phyloP scores from a whole-genome alignment of 2,329 filamentous ascomycete species.

The Pyricularia sp. region DNA sequence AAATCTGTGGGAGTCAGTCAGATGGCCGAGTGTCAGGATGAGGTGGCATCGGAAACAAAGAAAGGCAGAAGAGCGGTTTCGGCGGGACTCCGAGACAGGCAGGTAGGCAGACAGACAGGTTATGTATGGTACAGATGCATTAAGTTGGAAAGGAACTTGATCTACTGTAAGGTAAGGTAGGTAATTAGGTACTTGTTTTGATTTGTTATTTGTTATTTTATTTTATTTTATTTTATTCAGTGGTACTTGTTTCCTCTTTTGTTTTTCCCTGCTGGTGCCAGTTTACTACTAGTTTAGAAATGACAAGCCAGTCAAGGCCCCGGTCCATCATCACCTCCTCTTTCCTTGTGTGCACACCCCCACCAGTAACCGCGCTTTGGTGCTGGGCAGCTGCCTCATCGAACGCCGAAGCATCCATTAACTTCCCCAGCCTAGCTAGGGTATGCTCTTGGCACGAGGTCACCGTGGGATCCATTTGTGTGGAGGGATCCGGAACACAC shows the following conservation, averaged over 20 bases:
- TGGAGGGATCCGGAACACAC: background rate
- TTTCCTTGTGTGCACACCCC: background rate
- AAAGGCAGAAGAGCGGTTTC: background rate
- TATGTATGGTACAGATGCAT: background rate
- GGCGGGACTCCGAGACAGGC: background rate
- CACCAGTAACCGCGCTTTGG: background rate
- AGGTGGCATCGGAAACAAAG: slow-evolving; percentile 4
- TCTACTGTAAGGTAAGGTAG: background rate
- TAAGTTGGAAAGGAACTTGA: background rate
- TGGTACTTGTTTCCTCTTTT: background rate
- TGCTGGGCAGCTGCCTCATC: background rate
- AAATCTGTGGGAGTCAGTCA: background rate
- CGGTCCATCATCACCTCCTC: background rate
- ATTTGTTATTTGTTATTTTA: background rate
- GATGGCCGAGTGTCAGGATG: slow-evolving; percentile 2
- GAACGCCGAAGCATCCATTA: background rate
- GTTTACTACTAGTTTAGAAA: background rate
- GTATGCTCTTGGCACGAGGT: background rate
- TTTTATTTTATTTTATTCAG: background rate
- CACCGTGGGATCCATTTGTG: background rate
- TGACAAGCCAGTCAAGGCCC: background rate
- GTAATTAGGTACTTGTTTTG: too few relatives aligned
- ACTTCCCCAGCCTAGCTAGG: background rate
- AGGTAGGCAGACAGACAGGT: background rate
- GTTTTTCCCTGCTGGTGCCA: background rate